Evolutionary conservation across 306 rosid genomes (phyloP), one percentile per base, ranked within the genome.

Genomic region (Alnus glutinosa): DNA sequence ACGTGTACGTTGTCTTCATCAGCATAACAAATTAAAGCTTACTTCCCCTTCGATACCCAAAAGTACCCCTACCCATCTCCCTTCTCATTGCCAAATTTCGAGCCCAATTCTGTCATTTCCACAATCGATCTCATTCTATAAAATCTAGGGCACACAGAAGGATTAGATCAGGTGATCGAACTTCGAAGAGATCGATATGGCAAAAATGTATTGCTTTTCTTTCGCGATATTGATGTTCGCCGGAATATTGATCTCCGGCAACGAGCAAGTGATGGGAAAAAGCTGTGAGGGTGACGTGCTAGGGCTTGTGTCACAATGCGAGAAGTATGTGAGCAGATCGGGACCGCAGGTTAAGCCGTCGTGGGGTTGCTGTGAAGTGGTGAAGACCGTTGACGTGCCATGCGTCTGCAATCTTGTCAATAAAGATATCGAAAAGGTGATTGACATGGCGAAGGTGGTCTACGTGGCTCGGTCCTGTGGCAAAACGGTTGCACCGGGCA

Each of bases 281-380:
- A 18, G 62, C 7, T 85, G 88, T 44, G 81, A 85, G 14, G 87
- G 71, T 36, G 70, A 68, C 13, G 2, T 82, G 39, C 15, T 74
- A 1, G 73, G 39, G 1, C 42, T 74, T 37, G 62, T 82, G 66
- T 7, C 83, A 0, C 49, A 82, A 37, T 86, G 89, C 13, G 9
- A 71, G 9, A 5, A 57, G 23, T 87, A 19, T 58, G 90, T 85
- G 52, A n/a, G 58, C 13, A 87, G 85, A 67, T 1, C 55, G 0
- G 92, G 90, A 28, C 88, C 92, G 1, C 1, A 1, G 1, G 10
- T 67, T 46, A 76, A 8, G 4, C 92, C 92, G 52, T 89, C 89
- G 18, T 16, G 55, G 9, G 81, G 13, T 4, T 89, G 92, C 14
- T 89, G 90, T 55, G 44, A 69, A 3, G 92, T 0, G 51, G 0